Evolutionary conservation across 345 rosid genomes (phyloP), one percentile per base, ranked within the genome.

Genomic region (Boechera stricta): DNA sequence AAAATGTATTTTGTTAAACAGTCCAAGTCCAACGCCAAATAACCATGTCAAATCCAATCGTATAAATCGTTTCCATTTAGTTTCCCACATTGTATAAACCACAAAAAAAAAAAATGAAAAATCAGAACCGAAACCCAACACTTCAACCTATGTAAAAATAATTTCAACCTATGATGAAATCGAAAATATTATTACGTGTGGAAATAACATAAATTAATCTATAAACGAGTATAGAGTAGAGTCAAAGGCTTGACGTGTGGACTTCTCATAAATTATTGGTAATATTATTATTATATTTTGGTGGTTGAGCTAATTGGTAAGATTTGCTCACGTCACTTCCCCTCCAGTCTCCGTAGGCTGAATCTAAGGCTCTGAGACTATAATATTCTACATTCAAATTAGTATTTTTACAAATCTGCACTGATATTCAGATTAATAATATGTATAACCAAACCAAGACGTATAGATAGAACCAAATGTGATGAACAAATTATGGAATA

Each of bases 261-360:
- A 67, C 59, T 36, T 57, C 33, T 47, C 29, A 6, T 36, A 56
- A 47, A 66, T 66, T 66, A 54, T 12, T 64, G 51, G 69, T 26
- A n/a, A 48, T 18, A 7, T 47, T 65, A 56, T 4, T 45, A 44
- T 56, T 56, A 33, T 42, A 36, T 68, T 53, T 56, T 45, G 32
- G 24, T 75, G 10, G 57, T 21, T 65, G 18, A 35, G 39, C 29
- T 75, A 48, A 48, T 48, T 75, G 67, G 78, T 75, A 66, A 49
- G 78, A 57, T 75, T 75, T 75, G 79, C 67, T 67, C 24, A 58
- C 73, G 79, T 67, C 79, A 75, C 51, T 45, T 45, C 33, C 21
- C 45, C 65, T 35, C 65, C 4, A n/a, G 36, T 74, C 48, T 66
- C 67, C 78, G 72, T 74, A 33, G 39, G 71, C 49, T 71, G 59